Percentiles rank a stretch among this genome's conserved stretches.
phyloP scores from a whole-genome alignment of 78 protist genomes.

The Guillardia theta region DNA sequence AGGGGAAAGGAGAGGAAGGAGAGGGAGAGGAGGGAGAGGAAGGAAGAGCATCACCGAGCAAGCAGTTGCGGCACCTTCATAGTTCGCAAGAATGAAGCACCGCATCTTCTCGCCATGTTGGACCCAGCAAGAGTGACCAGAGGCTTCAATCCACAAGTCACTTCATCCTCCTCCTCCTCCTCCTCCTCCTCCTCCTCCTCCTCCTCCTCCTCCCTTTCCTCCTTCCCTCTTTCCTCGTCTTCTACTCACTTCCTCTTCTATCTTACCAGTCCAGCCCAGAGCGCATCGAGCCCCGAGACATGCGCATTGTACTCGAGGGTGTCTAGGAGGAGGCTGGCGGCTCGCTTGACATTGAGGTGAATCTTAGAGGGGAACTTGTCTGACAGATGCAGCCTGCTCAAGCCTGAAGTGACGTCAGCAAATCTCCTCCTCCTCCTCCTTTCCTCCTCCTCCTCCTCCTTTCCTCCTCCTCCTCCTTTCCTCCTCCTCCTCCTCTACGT shows the following conservation, averaged over 20 bases:
- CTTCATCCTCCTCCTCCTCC: no score
- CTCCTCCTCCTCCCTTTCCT: neutral
- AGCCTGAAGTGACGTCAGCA: no score
- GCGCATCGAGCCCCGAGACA: slow-evolving; percentile 8
- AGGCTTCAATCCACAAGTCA: no score
- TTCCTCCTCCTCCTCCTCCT: no score
- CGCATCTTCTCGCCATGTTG: neutral
- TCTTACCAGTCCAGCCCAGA: neutral
- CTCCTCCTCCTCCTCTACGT: no score
- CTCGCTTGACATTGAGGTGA: neutral
- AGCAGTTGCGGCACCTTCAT: neutral
- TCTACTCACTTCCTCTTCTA: neutral
- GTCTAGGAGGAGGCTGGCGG: neutral
- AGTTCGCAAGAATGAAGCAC: neutral
- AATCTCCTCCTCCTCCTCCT: no score
- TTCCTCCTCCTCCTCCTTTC: no score
- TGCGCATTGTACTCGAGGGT: slow-evolving; percentile 15
- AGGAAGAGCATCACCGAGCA: no score
- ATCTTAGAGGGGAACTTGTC: neutral
- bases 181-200: no score
- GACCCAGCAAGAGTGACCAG: no score
- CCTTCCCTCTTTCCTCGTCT: neutral
- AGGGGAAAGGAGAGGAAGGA: neutral
- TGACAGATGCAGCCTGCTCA: neutral
- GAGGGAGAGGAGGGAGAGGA: no score